Conservation (phyloP, 306 rosid species). For the Dalbergia oliveri region DNA sequence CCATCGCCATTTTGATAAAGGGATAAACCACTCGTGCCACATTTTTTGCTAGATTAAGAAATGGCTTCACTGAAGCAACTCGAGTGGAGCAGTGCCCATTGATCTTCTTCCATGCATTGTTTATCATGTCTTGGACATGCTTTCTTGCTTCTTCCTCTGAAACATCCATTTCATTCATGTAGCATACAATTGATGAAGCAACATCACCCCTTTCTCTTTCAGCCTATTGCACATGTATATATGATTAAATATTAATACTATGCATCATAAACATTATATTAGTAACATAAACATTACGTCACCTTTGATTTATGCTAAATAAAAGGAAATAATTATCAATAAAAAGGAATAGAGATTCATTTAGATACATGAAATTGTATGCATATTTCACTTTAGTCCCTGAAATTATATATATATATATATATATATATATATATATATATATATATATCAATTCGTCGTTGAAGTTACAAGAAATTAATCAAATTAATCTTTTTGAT, state of each 20-base stretch:
- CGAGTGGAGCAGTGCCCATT: conserved; percentile 44
- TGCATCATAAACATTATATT: no score
- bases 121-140: conserved; percentile 49
- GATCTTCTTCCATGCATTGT: conserved; percentile 56
- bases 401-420: no score
- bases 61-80: conserved; percentile 16
- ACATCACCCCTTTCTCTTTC: conserved; percentile 73
- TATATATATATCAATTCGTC: no score
- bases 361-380: no score
- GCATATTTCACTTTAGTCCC: no score
- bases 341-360: no score
- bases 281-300: no score
- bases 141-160: conserved; percentile 58
- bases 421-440: no score
- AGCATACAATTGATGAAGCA: conserved; percentile 64
- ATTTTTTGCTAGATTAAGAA: conserved; percentile 49
- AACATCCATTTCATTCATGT: conserved; percentile 56
- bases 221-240: conserved; percentile 44
- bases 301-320: not conserved
- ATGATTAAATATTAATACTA: not conserved
- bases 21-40: conserved; percentile 59
- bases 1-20: conserved; percentile 67
- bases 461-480: no score
- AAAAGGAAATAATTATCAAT: not conserved
- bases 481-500: no score